Evolutionary conservation across 495 filamentous ascomycete genomes (phyloP).

Genomic region (Aspergillus bertholletiae): DNA sequence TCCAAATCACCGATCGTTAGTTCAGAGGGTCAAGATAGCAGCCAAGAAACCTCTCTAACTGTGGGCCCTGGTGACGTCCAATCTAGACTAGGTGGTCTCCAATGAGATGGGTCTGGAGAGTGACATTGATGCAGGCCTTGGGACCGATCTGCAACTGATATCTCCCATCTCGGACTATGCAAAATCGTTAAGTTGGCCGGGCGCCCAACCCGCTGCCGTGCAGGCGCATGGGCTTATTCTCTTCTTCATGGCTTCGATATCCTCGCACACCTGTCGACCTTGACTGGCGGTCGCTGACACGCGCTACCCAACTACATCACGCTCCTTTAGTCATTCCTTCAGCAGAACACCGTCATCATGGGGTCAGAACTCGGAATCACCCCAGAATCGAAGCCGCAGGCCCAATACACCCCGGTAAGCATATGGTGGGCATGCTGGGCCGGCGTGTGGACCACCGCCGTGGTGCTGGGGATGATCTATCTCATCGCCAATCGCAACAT

Average conservation of each 20-base stretch:
- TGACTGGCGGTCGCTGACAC: not conserved
- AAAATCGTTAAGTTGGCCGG: no score
- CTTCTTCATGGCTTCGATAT: not conserved
- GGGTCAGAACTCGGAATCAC: conserved; percentile 34
- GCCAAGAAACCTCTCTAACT: no score
- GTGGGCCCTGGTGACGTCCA: no score
- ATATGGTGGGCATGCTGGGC: conserved; percentile 36
- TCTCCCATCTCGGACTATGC: no score
- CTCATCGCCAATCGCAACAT: conserved; percentile 52
- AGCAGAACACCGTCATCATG: conserved; percentile 22
- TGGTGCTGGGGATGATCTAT: conserved; percentile 50
- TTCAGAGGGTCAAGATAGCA: no score
- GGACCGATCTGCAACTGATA: no score
- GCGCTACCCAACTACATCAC: conserved; percentile 28
- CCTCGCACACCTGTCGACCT: not conserved
- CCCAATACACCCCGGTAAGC: conserved; percentile 22
- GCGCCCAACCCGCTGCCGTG: no score
- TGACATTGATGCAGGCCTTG: no score
- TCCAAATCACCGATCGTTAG: no score
- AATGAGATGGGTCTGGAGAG: no score
- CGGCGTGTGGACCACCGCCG: conserved; percentile 50
- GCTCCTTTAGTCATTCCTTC: conserved; percentile 21
- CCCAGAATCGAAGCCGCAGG: conserved; percentile 24
- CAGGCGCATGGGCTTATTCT: not conserved
- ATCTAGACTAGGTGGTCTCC: no score